A percentile compares a stretch with the other conserved stretches of the same genome.
Conservation (phyloP, 2,329 filamentous ascomycete genomes). For the Pezicula neosporulosa region DNA sequence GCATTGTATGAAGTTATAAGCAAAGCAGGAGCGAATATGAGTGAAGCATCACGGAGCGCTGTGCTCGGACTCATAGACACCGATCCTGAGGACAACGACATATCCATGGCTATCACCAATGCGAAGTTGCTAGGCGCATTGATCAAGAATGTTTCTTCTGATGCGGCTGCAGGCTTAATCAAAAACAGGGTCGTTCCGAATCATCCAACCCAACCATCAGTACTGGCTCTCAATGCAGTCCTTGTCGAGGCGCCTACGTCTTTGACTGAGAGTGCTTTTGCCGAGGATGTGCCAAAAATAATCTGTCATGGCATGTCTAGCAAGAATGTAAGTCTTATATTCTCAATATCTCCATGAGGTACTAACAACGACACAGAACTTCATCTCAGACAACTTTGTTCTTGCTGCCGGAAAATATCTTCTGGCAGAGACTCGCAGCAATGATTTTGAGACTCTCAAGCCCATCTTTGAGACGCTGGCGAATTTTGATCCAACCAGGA, state of each 20-base stretch:
- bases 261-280: constrained; percentile 61
- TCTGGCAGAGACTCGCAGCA: constrained; percentile 61
- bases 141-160: constrained; percentile 77
- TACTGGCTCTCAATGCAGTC: constrained; percentile 85
- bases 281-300: constrained; percentile 71
- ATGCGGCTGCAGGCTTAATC: constrained; percentile 56
- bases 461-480: constrained; percentile 77
- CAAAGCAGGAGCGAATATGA: constrained; percentile 94
- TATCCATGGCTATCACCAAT: constrained; percentile 81
- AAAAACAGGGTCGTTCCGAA: constrained; percentile 77
- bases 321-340: constrained; percentile 60
- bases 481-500: constrained; percentile 70
- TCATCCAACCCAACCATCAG: constrained; percentile 72
- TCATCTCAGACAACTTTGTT: constrained; percentile 83
- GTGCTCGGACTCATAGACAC: constrained; percentile 86
- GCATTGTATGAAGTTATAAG: constrained; percentile 94
- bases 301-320: constrained; percentile 77
- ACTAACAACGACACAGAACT: constrained; percentile 50
- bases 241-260: constrained; percentile 74
- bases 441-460: constrained; percentile 73
- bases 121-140: constrained; percentile 86
- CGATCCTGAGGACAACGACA: constrained; percentile 71
- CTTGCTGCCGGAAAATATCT: constrained; percentile 90
- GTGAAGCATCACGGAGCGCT: constrained; percentile 80
- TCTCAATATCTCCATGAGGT: neutral